phyloP scores from a whole-genome alignment of 176 grass and related monocot genomes.

The Oryza meridionalis region DNA sequence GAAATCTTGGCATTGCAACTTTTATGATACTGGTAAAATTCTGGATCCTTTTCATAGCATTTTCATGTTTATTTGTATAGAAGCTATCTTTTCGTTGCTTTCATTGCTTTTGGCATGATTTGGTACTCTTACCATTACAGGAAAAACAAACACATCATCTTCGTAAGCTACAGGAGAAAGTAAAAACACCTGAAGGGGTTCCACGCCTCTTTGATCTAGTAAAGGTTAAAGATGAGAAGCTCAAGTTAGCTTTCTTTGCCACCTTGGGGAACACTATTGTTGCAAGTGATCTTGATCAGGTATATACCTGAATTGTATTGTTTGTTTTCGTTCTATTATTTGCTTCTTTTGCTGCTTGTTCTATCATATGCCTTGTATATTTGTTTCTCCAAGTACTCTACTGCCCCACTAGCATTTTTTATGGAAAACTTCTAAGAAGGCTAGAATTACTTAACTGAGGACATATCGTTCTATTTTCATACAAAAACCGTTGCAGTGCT shows the following conservation, averaged over 20 bases:
- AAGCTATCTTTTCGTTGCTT: slow-evolving; percentile 23
- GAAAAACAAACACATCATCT: slow-evolving; percentile 83
- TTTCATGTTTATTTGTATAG: slow-evolving; percentile 15
- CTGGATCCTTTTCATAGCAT: slow-evolving; percentile 33
- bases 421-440: background rate
- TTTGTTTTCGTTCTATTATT: slow-evolving; percentile 35
- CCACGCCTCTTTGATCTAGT: slow-evolving; percentile 93
- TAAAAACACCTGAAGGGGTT: slow-evolving; percentile 84
- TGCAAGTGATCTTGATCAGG: slow-evolving; percentile 88
- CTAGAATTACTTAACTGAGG: slow-evolving; percentile 13
- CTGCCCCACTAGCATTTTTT: background rate
- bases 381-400: slow-evolving; percentile 24
- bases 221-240: slow-evolving; percentile 81
- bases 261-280: slow-evolving; percentile 84
- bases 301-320: slow-evolving; percentile 45
- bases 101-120: slow-evolving; percentile 27
- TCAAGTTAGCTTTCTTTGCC: slow-evolving; percentile 87
- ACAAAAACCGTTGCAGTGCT: background rate
- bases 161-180: slow-evolving; percentile 57
- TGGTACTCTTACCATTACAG: slow-evolving; percentile 44
- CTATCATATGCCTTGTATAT: slow-evolving; percentile 2
- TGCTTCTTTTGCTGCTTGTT: slow-evolving; percentile 11
- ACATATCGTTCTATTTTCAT: slow-evolving; percentile 1
- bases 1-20: slow-evolving; percentile 80
- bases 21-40: slow-evolving; percentile 89